Evolutionary conservation across 768 basidiomycete species (phyloP).

Genomic region (Tricholoma bakamatsutake): DNA sequence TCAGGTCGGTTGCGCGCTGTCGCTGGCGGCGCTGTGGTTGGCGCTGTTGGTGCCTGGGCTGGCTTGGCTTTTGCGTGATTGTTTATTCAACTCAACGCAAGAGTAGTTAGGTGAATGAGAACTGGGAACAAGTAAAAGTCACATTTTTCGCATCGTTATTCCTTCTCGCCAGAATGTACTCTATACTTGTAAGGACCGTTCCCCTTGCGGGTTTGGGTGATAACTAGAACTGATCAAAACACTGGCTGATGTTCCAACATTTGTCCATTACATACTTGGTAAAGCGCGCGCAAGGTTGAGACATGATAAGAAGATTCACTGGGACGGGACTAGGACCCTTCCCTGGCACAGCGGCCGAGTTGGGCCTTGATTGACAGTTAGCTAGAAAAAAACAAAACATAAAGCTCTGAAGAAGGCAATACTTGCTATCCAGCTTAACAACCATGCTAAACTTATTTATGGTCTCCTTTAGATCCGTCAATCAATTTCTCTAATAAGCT

Average conservation of each 20-base stretch:
- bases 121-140: neutral
- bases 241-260: too few species aligned
- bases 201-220: too few species aligned
- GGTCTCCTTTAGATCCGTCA: neutral
- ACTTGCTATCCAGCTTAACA: neutral
- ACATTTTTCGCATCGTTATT: neutral
- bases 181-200: too few species aligned
- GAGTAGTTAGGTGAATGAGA: neutral
- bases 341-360: too few species aligned
- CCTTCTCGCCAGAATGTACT: neutral
- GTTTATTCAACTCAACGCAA: neutral
- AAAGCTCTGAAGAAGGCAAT: too few species aligned
- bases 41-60: slow-evolving; percentile 55
- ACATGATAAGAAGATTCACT: too few species aligned
- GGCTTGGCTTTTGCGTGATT: slow-evolving; percentile 46
- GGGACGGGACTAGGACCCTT: too few species aligned
- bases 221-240: too few species aligned
- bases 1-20: slow-evolving; percentile 29
- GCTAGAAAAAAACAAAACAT: too few species aligned
- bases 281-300: too few species aligned
- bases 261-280: too few species aligned
- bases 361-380: too few species aligned
- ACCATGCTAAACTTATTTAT: neutral
- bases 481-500: slow-evolving; percentile 45
- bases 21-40: slow-evolving; percentile 55